Evolutionary conservation across 768 basidiomycete species (phyloP), one percentile per base, ranked within the genome.

Genomic region (Trametes cingulata): DNA sequence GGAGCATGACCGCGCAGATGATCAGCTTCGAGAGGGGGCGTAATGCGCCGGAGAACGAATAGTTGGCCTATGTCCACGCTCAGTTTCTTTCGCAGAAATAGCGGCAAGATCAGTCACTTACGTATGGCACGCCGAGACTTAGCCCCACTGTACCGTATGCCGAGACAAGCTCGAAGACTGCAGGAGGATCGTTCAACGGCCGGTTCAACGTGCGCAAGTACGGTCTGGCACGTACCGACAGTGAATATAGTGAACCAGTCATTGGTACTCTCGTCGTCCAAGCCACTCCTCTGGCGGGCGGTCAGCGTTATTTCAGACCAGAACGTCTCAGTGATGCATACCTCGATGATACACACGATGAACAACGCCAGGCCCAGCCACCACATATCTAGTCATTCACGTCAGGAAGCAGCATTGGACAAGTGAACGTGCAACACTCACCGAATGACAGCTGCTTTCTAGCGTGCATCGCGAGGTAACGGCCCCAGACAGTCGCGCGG

Each of bases 311-410:
- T 2, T 3, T 17, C 13, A 20, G 25, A 15, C 17, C 14, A 27
- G 29, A 8, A 15, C 48, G n/a, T n/a, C 29, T 33, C 29, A 36
- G 15, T 19, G 17, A 29, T 48, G 2, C 81, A 60, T 61, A 91
- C 93, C 82, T 98, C 97, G 62, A 97, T 86, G 64, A 98, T 96
- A 71, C 95, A 98, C 40, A 98, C 79, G 1, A 97, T 73, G 74
- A 95, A 94, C 13, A 98, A 73, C 0, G 92, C 93, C 13, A 93
- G 72, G 0, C 78, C 90, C 20, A 98, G 73, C 94, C 94, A 97
- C 96, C 95, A 97, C 84, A 98, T 93, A 73, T 97, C 95, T 94
- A 63, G 14, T 20, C n/a, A 2, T 33, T 1, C 29, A 22, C n/a
- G 47, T 43, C 3, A 13, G 33, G 6, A 14, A 7, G 4, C 6